Conservation (phyloP, 805 yeast species). For the Kazachstania kunashirensis region DNA sequence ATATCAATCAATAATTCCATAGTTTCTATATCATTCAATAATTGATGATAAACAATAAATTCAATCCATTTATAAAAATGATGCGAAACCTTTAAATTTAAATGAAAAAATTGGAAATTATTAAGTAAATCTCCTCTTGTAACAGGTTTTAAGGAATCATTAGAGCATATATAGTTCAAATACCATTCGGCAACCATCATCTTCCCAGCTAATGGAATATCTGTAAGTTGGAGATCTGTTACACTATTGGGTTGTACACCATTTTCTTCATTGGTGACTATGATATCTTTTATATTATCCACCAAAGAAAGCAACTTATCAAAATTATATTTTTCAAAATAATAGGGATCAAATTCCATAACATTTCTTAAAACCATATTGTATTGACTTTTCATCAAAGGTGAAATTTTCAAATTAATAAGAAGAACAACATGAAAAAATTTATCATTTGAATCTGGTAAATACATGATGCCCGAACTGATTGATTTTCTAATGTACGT, state of each 20-base stretch:
- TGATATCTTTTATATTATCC: constrained; percentile 21
- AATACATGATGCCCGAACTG: constrained; percentile 75
- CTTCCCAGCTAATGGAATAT: constrained; percentile 35
- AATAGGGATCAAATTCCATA: constrained; percentile 32
- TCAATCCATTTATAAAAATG: constrained; percentile 30
- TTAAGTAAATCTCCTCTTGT: constrained; percentile 13
- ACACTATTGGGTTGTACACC: constrained; percentile 7
- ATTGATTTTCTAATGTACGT: constrained; percentile 71
- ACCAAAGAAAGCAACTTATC: constrained; percentile 27
- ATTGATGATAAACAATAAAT: constrained; percentile 26
- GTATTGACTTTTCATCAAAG: constrained; percentile 42
- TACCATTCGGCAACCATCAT: constrained; percentile 42
- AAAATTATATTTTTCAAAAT: constrained; percentile 28
- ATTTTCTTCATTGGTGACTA: constrained; percentile 7
- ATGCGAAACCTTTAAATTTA: constrained; percentile 21
- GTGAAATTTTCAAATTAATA: constrained; percentile 47
- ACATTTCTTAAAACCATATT: constrained; percentile 46
- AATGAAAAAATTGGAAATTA: constrained; percentile 19
- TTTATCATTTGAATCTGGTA: constrained; percentile 42
- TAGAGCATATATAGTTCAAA: constrained; percentile 34
- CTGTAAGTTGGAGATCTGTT: constrained; percentile 12
- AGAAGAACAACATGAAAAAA: constrained; percentile 46
- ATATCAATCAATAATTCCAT: constrained; percentile 25
- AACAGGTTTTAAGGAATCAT: constrained; percentile 9
- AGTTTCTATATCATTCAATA: constrained; percentile 21